Conservation (phyloP, 1,284 basidiomycete species). For the Puccinia horiana region DNA sequence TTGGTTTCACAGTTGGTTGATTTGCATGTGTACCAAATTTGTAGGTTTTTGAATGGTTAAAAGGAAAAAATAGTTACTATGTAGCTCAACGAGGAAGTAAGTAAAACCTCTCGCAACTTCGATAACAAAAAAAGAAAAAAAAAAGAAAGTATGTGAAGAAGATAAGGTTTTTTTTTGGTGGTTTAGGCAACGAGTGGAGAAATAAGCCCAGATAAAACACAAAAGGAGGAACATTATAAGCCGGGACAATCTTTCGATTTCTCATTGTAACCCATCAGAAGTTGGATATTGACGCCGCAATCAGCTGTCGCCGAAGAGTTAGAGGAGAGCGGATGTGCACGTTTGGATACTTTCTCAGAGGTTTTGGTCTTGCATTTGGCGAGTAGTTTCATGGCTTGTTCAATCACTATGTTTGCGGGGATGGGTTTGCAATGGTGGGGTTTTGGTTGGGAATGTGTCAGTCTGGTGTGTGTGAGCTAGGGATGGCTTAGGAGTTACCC, state of each 20-base stretch:
- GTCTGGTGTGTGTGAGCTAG: background rate
- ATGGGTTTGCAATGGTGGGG: background rate
- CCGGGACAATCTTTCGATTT: background rate
- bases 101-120: no score
- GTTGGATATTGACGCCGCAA: background rate
- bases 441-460: background rate
- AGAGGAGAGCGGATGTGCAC: background rate
- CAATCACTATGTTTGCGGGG: background rate
- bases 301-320: background rate
- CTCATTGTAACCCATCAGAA: conserved; percentile 12
- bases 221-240: no score
- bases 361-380: background rate
- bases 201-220: no score
- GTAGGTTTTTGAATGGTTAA: no score
- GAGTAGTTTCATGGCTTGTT: conserved; percentile 4
- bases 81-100: no score
- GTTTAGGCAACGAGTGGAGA: no score
- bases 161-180: no score
- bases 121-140: no score
- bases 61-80: no score
- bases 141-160: background rate
- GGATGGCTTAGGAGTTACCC: background rate
- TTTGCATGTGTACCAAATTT: no score
- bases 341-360: background rate
- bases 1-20: no score